phyloP scores from a whole-genome alignment of 176 grass and related monocot genomes.

The Luzula sylvatica region DNA sequence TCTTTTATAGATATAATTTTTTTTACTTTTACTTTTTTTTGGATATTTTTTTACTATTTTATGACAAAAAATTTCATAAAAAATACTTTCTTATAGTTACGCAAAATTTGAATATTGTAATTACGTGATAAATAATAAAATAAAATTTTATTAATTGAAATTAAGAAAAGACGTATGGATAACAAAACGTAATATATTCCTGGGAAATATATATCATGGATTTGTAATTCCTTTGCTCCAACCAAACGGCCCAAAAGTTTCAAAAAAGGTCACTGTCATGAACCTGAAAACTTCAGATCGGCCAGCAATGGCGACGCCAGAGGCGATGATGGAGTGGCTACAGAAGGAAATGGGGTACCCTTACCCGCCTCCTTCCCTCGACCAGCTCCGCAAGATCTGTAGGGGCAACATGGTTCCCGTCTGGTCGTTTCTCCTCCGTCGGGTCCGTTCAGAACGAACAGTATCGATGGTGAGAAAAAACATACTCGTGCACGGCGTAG shows the following conservation, averaged over 20 bases:
- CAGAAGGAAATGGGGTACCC: constrained; percentile 98
- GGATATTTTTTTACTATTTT: no score
- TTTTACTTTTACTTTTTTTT: no score
- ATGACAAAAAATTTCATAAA: no score
- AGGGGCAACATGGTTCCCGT: constrained; percentile 96
- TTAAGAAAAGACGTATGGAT: no score
- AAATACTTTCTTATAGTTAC: no score
- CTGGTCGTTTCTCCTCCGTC: constrained; percentile 85
- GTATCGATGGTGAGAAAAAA: constrained; percentile 69
- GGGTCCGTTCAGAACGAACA: constrained; percentile 88
- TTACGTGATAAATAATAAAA: no score
- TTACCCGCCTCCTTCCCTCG: constrained; percentile 50
- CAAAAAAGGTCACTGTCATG: background rate
- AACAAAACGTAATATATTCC: no score
- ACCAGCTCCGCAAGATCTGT: constrained; percentile 99
- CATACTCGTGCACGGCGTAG: constrained; percentile 86
- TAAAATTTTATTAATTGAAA: no score
- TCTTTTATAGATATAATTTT: no score
- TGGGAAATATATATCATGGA: no score
- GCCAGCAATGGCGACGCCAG: constrained; percentile 35
- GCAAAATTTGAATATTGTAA: no score
- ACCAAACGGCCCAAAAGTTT: background rate
- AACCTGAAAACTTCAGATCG: background rate
- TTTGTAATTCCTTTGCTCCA: no score
- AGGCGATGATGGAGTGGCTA: constrained; percentile 94